Conservation (phyloP, 352 stramenopile genomes). For the Globisporangium nunn region DNA sequence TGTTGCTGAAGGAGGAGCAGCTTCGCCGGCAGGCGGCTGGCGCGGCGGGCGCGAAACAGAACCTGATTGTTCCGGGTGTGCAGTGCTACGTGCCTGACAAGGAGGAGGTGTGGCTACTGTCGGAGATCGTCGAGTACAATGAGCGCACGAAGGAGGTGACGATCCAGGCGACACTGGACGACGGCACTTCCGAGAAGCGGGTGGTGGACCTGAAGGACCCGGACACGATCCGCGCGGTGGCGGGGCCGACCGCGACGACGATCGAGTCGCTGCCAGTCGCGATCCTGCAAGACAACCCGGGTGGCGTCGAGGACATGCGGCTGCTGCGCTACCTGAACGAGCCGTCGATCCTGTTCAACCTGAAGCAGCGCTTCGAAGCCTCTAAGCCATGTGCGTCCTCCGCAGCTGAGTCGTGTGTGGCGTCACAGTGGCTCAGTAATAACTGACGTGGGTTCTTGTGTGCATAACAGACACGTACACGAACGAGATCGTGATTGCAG, state of each 20-base stretch:
- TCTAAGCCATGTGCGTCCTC: slow-evolving; percentile 82
- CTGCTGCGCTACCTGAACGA: slow-evolving; percentile 89
- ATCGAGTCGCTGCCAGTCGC: slow-evolving; percentile 80
- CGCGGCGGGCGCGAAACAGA: slow-evolving; percentile 59
- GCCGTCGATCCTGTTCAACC: slow-evolving; percentile 91
- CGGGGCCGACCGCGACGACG: slow-evolving; percentile 60
- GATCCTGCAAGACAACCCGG: slow-evolving; percentile 70
- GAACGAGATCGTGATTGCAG: slow-evolving; percentile 96
- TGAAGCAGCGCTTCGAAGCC: slow-evolving; percentile 86
- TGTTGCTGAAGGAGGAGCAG: slow-evolving; percentile 77
- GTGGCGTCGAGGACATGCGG: slow-evolving; percentile 83
- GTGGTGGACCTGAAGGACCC: slow-evolving; percentile 79
- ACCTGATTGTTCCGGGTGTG: slow-evolving; percentile 82
- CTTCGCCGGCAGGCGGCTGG: slow-evolving; percentile 49
- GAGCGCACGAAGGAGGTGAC: slow-evolving; percentile 74
- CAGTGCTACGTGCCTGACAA: slow-evolving; percentile 88
- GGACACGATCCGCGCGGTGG: slow-evolving; percentile 77
- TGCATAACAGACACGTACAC: slow-evolving; percentile 88
- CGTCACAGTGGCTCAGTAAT: not conserved
- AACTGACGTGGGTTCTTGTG: not conserved
- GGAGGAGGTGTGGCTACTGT: slow-evolving; percentile 78
- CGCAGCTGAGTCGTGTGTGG: not conserved
- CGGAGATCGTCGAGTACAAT: slow-evolving; percentile 82
- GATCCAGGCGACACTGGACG: slow-evolving; percentile 65
- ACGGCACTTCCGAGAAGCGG: slow-evolving; percentile 51